Evolutionary conservation across 1,139 yeast genomes (phyloP), one percentile per base, ranked within the genome.

Genomic region (Candida albicans): DNA sequence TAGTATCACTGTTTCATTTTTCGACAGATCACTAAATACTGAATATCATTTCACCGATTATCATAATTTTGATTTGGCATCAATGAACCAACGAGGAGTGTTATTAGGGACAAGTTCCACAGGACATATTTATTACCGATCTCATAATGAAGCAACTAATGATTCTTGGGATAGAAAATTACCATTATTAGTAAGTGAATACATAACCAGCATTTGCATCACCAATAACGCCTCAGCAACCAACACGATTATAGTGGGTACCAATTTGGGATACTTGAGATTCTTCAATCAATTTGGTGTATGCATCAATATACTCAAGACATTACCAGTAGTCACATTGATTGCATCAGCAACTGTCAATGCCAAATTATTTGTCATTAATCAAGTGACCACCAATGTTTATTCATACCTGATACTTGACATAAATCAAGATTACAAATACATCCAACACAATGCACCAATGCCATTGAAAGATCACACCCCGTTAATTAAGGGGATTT

Each of bases 21-120:
- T 89, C 57, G 97, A 93, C 59, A 72, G 87, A 40, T 81, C 90
- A 0, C 61, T 77, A n/a, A 86, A 84, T 59, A 80, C 84, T 45
- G 96, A 89, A 54, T 89, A 88, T 55, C 95, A 89, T 64, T 91
- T 93, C 65, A 84, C 84, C 39, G 99, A 93, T 61, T 64, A 79
- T 39, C 73, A 75, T 47, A 75, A 79, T 13, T 88, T 74, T 61
- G 96, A 89, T 59, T 67, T 88, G 42, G 95, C 96, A 27, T 79
- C 89, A 1, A 70, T 93, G 56, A 84, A 84, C 43, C 74, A 73
- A 29, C 73, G 72, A 4, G 96, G 95, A 1, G 67, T 86, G 0
- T 58, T 89, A 4, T 75, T 89, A 45, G 95, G 85, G 1, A 53
- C 55, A 36, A 73, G 77, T 1, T 33, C 44, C 3, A 56, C 53